A percentile compares a stretch with the other conserved stretches of the same genome.
Conservation (phyloP, 176 grass and related monocot species). For the Aegilops longissima region DNA sequence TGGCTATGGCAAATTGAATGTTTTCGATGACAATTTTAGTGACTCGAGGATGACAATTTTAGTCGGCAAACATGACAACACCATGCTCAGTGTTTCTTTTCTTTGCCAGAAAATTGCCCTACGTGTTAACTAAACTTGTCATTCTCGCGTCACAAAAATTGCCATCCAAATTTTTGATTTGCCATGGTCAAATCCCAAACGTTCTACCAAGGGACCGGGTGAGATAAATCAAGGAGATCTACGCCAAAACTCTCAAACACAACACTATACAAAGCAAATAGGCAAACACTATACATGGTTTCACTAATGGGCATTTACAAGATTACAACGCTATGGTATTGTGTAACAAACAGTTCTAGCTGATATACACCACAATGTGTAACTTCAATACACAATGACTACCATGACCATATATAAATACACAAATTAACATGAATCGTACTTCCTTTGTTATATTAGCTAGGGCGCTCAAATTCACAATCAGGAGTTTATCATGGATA, state of each 20-base stretch:
- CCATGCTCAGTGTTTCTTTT: too few species aligned
- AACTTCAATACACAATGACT: neutral
- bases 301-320: neutral
- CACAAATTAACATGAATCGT: slow-evolving; percentile 16
- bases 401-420: neutral
- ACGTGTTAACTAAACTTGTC: too few species aligned
- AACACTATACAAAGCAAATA: neutral
- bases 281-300: neutral
- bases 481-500: neutral
- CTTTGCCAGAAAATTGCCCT: too few species aligned
- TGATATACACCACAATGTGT: neutral
- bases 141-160: too few species aligned
- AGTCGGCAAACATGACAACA: too few species aligned
- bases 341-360: neutral
- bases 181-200: too few species aligned
- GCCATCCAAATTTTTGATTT: too few species aligned
- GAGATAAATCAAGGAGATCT: neutral
- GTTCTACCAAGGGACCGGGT: neutral
- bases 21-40: too few species aligned
- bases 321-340: neutral
- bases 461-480: neutral
- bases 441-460: slow-evolving; percentile 4
- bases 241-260: too few species aligned
- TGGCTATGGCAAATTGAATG: too few species aligned
- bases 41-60: too few species aligned